phyloP scores from a whole-genome alignment of 164 flowering plant species.

The Santalum album region DNA sequence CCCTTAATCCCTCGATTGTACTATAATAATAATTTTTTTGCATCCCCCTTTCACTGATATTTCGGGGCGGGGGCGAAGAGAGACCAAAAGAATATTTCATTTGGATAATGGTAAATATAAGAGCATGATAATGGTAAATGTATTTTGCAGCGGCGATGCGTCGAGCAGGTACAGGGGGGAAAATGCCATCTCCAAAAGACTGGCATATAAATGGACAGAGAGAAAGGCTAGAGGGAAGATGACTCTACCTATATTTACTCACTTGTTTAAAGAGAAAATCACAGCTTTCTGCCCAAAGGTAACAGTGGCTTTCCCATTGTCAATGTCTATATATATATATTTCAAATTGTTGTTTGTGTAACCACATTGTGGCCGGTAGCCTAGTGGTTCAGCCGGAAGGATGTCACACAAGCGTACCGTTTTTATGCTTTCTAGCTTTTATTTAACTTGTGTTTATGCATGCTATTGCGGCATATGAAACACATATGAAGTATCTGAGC shows the following conservation, averaged over 20 bases:
- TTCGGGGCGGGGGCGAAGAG: too few relatives aligned
- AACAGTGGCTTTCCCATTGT: conserved; percentile 8
- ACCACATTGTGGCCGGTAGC: conserved; percentile 3
- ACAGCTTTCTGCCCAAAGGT: conserved; percentile 1
- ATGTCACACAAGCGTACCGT: conserved; percentile 6
- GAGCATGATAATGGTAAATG: neutral
- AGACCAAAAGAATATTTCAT: too few relatives aligned
- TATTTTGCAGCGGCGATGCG: conserved; percentile 41
- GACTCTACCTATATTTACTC: conserved; percentile 9
- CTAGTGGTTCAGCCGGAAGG: conserved; percentile 12
- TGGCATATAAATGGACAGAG: conserved; percentile 23
- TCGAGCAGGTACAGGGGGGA: conserved; percentile 38
- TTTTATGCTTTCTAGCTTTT: neutral
- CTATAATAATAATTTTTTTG: too few relatives aligned
- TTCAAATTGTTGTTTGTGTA: conserved; percentile 8
- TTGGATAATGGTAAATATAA: too few relatives aligned
- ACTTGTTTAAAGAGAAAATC: too few relatives aligned
- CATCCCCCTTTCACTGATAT: too few relatives aligned
- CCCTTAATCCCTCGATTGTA: too few relatives aligned
- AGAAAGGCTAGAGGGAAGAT: conserved; percentile 33
- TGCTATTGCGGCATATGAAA: conserved; percentile 11
- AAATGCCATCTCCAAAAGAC: conserved; percentile 48
- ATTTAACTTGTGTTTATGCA: conserved; percentile 15
- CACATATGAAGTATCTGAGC: neutral
- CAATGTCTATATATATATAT: conserved; percentile 15